Evolutionary conservation across 768 basidiomycete species (phyloP), one percentile per base, ranked within the genome.

Genomic region (Boletales sp.): DNA sequence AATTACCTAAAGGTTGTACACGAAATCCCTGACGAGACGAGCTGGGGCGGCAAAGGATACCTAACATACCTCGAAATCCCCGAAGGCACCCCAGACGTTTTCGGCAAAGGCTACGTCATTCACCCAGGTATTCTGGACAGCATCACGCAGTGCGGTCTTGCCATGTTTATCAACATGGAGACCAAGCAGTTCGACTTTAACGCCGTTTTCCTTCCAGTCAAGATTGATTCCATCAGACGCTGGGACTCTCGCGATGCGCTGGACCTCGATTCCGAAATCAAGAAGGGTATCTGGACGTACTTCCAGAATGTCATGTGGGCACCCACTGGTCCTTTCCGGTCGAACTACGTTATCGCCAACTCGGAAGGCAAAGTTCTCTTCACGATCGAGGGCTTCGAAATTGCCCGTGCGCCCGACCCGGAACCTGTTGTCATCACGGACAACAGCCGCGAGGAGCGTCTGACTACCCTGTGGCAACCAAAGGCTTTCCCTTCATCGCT

Each of bases 91-190:
- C 60, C 61, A 8, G 60, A 67, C 8, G 65, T 67, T 5, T 67
- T 62, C 32, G 65, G 62, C 4, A 58, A 54, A 45, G 63, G 65
- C 21, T 69, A 69, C 17, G 51, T 42, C 38, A 63, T 69, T 43
- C 69, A 69, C 48, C 68, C 68, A 4, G 68, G 68, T 47, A 56
- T 69, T 31, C 51, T 69, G 8, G 68, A 69, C 50, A 67, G 65
- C 11, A 64, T 66, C 42, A 66, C 65, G 15, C 65, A 66, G 43
- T 64, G 62, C 27, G 65, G 65, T 47, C 63, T 66, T 14, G 60
- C 62, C 2, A 62, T 66, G 65, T 60, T 60, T 45, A 60, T 60
- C 49, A 61, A 61, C n/a, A 60, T 61, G 59, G 55, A 57, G 19
- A 60, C 60, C 27, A 66, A 66, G 38, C 64, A 52, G 7, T 66